Base-by-base conservation (phyloP, 139 green algal species). In the Coccomyxa sp. region DNA sequence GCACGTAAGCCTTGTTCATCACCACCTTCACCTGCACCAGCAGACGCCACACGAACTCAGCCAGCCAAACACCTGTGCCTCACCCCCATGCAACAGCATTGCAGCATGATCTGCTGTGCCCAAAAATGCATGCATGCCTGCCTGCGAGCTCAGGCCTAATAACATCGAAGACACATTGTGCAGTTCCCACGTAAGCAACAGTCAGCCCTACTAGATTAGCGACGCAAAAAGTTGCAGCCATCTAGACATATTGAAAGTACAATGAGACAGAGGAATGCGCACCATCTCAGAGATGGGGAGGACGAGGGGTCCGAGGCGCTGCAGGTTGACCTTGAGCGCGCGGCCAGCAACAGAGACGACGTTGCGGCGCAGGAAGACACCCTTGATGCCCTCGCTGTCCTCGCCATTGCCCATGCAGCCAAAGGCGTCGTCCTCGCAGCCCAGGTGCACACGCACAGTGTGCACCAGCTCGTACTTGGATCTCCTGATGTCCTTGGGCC, bases 261-360 rank as follows among this genome's bases (percentile, higher is more conserved):
- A 51, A 51, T 7, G 7, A 7, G 38, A 51, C 1, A 28, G 63
- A 11, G 63, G 63, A n/a, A 16, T 59, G 76, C 76, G 31, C 31
- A 74, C 79, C 88, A 94, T 84, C 90, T 94, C 90, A 18, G 82
- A 87, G 28, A 91, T 32, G 18, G 91, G 91, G 82, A 94, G 87
- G 51, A 94, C 90, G 25, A 87, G 77, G 28, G 90, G 91, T 13
- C 87, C 91, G 58, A 94, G 86, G 31, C 81, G 84, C 13, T 88
- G 93, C 80, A 94, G 89, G 86, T 94, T 94, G 81, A 80, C 66
- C 86, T 93, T 95, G 31, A 95, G 88, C 13, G 86, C 84, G n/a
- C 84, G 60, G n/a, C 91, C 91, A 57, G 91, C 91, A 28, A 92
- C 88, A 23, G 83, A 87, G 85, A 95, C 91, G 32, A 95, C 81